These are phyloP conservation scores for Penicillium sp. DNA, from an alignment of 2,329 filamentous ascomycete genomes.

Conservation along the genomic window DNA sequence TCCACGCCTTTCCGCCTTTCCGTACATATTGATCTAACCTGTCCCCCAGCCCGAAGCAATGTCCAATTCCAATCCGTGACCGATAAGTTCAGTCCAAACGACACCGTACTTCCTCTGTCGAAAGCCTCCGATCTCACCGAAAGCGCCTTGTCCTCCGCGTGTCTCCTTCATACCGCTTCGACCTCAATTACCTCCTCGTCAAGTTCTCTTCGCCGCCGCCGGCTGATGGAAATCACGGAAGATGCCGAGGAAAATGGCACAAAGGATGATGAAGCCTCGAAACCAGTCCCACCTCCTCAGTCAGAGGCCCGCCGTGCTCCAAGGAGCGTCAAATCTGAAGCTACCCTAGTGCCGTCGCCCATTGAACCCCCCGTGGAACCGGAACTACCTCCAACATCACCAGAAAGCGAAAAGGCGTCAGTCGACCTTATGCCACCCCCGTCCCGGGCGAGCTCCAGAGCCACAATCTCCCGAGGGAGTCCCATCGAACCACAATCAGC, in stretches of 20 bases:
- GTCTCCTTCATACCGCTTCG: constrained; percentile 82
- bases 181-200: constrained; percentile 81
- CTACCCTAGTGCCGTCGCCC: constrained; percentile 33
- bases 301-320: constrained; percentile 23
- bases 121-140: constrained; percentile 78
- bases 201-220: constrained; percentile 71
- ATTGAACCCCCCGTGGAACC: not conserved
- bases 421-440: constrained; percentile 17
- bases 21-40: constrained; percentile 8
- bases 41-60: constrained; percentile 69
- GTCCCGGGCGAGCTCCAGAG: constrained; percentile 20
- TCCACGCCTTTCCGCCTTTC: not conserved
- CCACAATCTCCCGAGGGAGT: constrained; percentile 17
- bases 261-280: constrained; percentile 38
- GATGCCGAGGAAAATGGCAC: constrained; percentile 76
- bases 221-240: constrained; percentile 90
- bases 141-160: constrained; percentile 80
- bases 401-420: constrained; percentile 13
- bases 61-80: constrained; percentile 63
- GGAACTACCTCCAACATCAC: constrained; percentile 10
- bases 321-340: constrained; percentile 34
- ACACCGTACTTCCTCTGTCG: constrained; percentile 76
- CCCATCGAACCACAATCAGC: constrained; percentile 16
- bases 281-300: constrained; percentile 20
- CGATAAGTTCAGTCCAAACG: constrained; percentile 75